These are phyloP conservation scores for Gnomoniopsis sp. DNA, from an alignment of 2,329 filamentous ascomycete species.

Conservation along the genomic window DNA sequence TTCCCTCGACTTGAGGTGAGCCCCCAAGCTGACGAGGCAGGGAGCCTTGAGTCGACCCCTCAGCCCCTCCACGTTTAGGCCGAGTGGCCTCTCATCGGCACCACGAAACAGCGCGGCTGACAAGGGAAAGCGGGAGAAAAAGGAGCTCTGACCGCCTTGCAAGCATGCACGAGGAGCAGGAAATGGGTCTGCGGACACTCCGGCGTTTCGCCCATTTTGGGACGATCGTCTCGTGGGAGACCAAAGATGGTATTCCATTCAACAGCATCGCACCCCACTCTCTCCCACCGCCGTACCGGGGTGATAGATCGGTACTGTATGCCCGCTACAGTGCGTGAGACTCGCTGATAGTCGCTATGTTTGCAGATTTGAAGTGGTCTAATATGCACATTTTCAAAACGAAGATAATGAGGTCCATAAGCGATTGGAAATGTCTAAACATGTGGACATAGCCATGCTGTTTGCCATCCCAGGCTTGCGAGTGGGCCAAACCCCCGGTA, in stretches of 20 bases:
- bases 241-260: neutral
- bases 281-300: too few relatives aligned
- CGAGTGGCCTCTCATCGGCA: neutral
- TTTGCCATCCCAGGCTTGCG: too few relatives aligned
- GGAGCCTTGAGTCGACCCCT: neutral
- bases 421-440: too few relatives aligned
- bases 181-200: conserved; percentile 9
- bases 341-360: too few relatives aligned
- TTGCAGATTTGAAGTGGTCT: too few relatives aligned
- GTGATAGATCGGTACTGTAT: too few relatives aligned
- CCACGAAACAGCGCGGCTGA: neutral
- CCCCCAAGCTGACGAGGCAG: neutral
- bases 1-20: conserved; percentile 1
- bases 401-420: too few relatives aligned
- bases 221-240: conserved; percentile 7
- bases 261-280: neutral
- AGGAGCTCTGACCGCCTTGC: conserved; percentile 11
- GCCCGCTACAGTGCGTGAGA: too few relatives aligned
- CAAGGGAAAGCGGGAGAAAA: neutral
- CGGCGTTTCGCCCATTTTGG: conserved; percentile 8
- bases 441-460: too few relatives aligned
- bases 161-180: neutral
- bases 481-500: too few relatives aligned
- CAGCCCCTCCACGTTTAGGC: neutral
- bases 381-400: too few relatives aligned